A percentile compares a stretch with the other conserved stretches of the same genome.
phyloP scores from a whole-genome alignment of 805 yeast species.

The Monosporozyma aerobia region DNA sequence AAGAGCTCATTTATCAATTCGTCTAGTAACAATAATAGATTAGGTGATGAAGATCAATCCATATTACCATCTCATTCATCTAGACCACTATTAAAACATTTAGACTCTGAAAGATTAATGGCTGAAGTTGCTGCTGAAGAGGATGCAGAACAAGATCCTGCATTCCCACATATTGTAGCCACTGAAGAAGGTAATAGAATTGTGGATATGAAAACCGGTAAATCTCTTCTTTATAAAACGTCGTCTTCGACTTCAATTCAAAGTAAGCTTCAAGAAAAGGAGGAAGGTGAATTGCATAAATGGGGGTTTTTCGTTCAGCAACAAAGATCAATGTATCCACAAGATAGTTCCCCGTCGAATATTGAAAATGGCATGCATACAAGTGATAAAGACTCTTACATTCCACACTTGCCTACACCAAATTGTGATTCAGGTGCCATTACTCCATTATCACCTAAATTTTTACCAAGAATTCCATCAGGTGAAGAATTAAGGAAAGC shows the following conservation, averaged over 20 bases:
- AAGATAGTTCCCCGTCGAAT: slow-evolving; percentile 24
- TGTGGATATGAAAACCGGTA: slow-evolving; percentile 61
- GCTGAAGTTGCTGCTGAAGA: slow-evolving; percentile 34
- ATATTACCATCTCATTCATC: slow-evolving; percentile 41
- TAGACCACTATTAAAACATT: slow-evolving; percentile 14
- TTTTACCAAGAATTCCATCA: slow-evolving; percentile 32
- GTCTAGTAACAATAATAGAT: slow-evolving; percentile 2
- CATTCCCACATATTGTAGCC: slow-evolving; percentile 33
- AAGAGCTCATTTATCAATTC: not conserved
- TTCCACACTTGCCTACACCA: slow-evolving; percentile 34
- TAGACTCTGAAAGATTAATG: slow-evolving; percentile 14
- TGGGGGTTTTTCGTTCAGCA: slow-evolving; percentile 75
- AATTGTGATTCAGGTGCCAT: not conserved
- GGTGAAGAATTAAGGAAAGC: slow-evolving; percentile 41
- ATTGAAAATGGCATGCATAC: not conserved
- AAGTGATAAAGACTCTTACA: not conserved
- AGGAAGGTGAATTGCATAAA: slow-evolving; percentile 85
- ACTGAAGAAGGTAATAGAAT: slow-evolving; percentile 55
- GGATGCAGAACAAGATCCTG: slow-evolving; percentile 8
- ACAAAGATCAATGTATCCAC: slow-evolving; percentile 36
- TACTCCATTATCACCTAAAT: slow-evolving; percentile 1
- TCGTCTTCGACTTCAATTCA: slow-evolving; percentile 54
- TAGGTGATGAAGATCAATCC: slow-evolving; percentile 43
- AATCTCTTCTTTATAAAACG: slow-evolving; percentile 58
- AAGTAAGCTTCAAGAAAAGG: slow-evolving; percentile 67